Conservation (phyloP, 805 yeast genomes). For the Lachancea quebecensis region DNA sequence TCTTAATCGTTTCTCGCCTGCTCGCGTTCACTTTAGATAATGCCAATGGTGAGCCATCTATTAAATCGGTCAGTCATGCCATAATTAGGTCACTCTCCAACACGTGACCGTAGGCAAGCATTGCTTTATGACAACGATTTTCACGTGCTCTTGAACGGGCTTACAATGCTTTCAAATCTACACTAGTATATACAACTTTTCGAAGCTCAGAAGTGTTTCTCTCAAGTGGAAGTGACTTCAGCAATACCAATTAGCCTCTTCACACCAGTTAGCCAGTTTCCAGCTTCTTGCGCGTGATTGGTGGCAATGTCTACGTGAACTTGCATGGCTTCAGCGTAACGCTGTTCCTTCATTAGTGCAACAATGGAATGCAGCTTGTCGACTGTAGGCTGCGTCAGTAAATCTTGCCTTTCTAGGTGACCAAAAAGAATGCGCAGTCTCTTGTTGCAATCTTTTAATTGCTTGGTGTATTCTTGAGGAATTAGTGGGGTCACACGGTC, state of each 20-base stretch:
- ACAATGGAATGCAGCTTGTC: slow-evolving; percentile 46
- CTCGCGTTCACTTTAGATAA: no score
- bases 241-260: slow-evolving; percentile 78
- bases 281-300: slow-evolving; percentile 63
- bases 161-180: background rate
- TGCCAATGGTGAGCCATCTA: no score
- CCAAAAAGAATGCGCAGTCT: slow-evolving; percentile 71
- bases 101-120: no score
- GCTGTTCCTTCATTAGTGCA: slow-evolving; percentile 42
- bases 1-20: no score
- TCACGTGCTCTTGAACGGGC: background rate
- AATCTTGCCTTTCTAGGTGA: slow-evolving; percentile 67
- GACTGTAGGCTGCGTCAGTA: slow-evolving; percentile 52
- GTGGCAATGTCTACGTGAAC: slow-evolving; percentile 55
- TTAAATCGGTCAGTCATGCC: no score
- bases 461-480: slow-evolving; percentile 68
- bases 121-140: no score
- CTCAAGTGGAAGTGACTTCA: slow-evolving; percentile 34
- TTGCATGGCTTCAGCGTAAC: slow-evolving; percentile 53
- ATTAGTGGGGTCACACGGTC: slow-evolving; percentile 61
- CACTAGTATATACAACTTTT: background rate
- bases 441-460: slow-evolving; percentile 73
- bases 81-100: no score
- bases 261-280: slow-evolving; percentile 90
- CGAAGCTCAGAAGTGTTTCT: background rate